Evolutionary conservation across 352 stramenopile genomes (phyloP).

Genomic region (Globisporangium emineosum): DNA sequence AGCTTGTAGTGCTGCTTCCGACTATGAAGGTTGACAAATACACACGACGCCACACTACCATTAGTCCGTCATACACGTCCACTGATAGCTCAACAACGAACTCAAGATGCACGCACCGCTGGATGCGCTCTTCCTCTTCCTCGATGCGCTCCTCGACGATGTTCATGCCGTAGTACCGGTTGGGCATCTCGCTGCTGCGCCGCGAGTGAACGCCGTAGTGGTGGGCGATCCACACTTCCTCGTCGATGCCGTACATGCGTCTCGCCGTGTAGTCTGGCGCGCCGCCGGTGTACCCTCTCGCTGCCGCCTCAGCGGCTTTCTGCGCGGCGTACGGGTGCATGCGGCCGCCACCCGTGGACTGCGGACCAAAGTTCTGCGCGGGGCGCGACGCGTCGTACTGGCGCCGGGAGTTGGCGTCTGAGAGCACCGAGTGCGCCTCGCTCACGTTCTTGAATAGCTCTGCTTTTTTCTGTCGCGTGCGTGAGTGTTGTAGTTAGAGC

Average conservation of each 20-base stretch:
- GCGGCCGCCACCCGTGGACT: constrained; percentile 34
- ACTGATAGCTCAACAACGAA: not conserved
- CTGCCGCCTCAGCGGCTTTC: constrained; percentile 26
- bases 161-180: constrained; percentile 70
- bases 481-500: not conserved
- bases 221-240: constrained; percentile 82
- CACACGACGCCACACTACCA: not conserved
- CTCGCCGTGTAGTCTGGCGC: constrained; percentile 15
- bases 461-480: constrained; percentile 48
- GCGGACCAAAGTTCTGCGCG: constrained; percentile 36
- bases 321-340: constrained; percentile 58
- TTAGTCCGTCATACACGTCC: not conserved
- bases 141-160: constrained; percentile 71
- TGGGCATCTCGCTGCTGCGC: constrained; percentile 39
- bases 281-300: constrained; percentile 19
- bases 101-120: constrained; percentile 23
- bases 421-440: constrained; percentile 76
- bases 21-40: constrained; percentile 17
- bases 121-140: constrained; percentile 61
- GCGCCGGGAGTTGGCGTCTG: constrained; percentile 50
- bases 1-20: constrained; percentile 76
- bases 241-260: constrained; percentile 68
- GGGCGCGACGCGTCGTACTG: constrained; percentile 63
- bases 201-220: constrained; percentile 65
- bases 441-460: constrained; percentile 85